A percentile compares a stretch with the other conserved stretches of the same genome.
These are phyloP conservation scores for Dactylonectria macrodidyma DNA, from an alignment of 2,329 filamentous ascomycete genomes.

Conservation along the genomic window DNA sequence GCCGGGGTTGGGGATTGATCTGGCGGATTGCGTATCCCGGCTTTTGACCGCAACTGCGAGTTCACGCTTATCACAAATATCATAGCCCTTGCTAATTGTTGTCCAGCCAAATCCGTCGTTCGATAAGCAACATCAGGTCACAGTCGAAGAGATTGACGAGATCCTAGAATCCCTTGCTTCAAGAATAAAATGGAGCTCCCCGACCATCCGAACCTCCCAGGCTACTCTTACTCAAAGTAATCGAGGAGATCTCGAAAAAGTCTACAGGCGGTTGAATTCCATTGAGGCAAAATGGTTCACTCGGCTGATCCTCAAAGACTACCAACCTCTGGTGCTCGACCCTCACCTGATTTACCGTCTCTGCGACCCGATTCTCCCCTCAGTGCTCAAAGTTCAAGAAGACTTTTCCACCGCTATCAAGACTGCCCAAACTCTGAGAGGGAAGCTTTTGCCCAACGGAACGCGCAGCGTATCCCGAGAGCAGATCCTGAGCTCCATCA, in stretches of 20 bases:
- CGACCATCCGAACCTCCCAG: constrained; percentile 64
- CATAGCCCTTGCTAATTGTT: not conserved
- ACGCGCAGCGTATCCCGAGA: constrained; percentile 29
- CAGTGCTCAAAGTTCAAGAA: constrained; percentile 78
- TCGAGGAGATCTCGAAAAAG: constrained; percentile 63
- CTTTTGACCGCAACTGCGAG: constrained; percentile 74
- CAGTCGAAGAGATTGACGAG: constrained; percentile 80
- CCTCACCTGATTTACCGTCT: constrained; percentile 66
- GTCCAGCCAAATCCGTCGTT: constrained; percentile 61
- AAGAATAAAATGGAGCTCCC: constrained; percentile 79
- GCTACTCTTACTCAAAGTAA: constrained; percentile 44
- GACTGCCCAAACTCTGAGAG: constrained; percentile 61
- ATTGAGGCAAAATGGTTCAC: constrained; percentile 90
- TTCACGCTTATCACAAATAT: constrained; percentile 11
- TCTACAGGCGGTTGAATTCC: constrained; percentile 75
- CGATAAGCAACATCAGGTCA: constrained; percentile 61
- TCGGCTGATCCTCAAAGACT: constrained; percentile 83
- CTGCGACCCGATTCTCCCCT: constrained; percentile 80
- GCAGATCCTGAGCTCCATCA: constrained; percentile 54
- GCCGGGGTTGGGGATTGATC: constrained; percentile 72
- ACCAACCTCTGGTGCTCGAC: constrained; percentile 77
- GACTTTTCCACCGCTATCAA: constrained; percentile 74
- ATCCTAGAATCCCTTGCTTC: constrained; percentile 78
- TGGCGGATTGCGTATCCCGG: constrained; percentile 79
- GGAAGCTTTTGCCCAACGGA: constrained; percentile 39